Base-by-base conservation (phyloP, 345 rosid species). In the Eucalyptus pumila region DNA sequence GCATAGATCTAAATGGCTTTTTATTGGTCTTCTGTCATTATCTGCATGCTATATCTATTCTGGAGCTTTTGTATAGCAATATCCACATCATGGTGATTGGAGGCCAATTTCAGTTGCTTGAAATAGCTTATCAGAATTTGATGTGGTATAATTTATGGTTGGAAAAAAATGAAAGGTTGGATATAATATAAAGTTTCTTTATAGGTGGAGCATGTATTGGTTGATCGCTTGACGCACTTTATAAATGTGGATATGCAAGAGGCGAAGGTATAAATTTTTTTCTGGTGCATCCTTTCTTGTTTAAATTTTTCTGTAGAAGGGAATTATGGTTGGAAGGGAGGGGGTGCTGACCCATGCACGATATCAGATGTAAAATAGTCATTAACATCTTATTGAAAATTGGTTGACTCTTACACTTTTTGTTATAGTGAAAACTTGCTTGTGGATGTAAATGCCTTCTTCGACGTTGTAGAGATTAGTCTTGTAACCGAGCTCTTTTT, bases 131-230 rank as follows among this genome's bases (percentile, higher is more conserved):
- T 37, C 27, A 21, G 47, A 76, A 76, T 21, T 76, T 76, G 27
- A 19, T 40, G 42, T 76, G 9, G 40, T 76, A 76, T 76, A 21
- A 6, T 37, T 40, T 76, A 76, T 11, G 27, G 47, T 76, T 76
- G 83, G 83, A 23, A 6, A 76, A 37, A 40, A 76, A 76, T 37
- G 83, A 11, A 37, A 76, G 83, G 27, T 76, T 40, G 83, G 47
- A 76, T 76, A 76, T 76, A 76, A 76, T 21, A 40, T 21, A 40
- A 76, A 76, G 83, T 76, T 87, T 50, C 88, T 4, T 92, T 91
- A 51, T 93, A 96, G 98, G 97, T 96, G 76, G 98, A 97, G 94
- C 97, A 95, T 76, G 94, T 95, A 86, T 89, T 97, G 89, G 88
- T 95, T 91, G 96, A 97, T 91, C 93, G 96, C 90, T 88, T 97